Evolutionary conservation across 2,329 filamentous ascomycete species (phyloP).

Genomic region (Xenosphaeropsis pyriputrescens): DNA sequence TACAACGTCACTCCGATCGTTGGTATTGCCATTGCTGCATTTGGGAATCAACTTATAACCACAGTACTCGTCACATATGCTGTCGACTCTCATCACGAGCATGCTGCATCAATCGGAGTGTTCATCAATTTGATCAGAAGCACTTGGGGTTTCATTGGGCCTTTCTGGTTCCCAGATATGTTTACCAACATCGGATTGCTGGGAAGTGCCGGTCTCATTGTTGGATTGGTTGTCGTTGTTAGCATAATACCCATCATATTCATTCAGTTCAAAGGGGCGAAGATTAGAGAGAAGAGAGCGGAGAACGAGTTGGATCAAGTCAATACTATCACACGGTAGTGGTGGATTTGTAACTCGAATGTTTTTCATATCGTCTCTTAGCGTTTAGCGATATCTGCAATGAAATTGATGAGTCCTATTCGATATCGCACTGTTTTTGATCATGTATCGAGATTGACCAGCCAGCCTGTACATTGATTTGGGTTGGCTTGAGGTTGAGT

Average conservation of each 20-base stretch:
- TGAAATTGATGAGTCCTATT: too few species aligned
- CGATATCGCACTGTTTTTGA: too few species aligned
- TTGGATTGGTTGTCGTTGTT: slow-evolving; percentile 20
- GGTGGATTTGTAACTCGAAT: neutral
- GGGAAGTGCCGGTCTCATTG: slow-evolving; percentile 20
- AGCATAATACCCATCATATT: slow-evolving; percentile 17
- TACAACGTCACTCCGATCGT: slow-evolving; percentile 43
- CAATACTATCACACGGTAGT: neutral
- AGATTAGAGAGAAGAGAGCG: slow-evolving; percentile 1
- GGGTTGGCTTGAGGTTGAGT: too few species aligned
- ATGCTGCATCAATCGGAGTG: slow-evolving; percentile 37
- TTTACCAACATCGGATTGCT: slow-evolving; percentile 19
- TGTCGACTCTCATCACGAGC: slow-evolving; percentile 38
- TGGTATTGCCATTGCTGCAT: slow-evolving; percentile 33
- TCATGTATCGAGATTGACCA: too few species aligned
- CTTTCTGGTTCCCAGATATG: slow-evolving; percentile 22
- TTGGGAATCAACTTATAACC: slow-evolving; percentile 45
- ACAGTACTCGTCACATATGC: slow-evolving; percentile 45
- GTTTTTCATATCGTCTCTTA: neutral
- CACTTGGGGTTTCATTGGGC: slow-evolving; percentile 29
- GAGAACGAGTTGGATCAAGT: neutral
- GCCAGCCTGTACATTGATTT: too few species aligned
- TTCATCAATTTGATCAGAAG: slow-evolving; percentile 42
- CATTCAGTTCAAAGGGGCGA: slow-evolving; percentile 13
- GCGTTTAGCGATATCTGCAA: neutral